Percentiles rank a stretch among this genome's conserved stretches.
These are phyloP conservation scores for Tuctoria greenei DNA, from an alignment of 176 grass and related monocot genomes.

Conservation along the genomic window DNA sequence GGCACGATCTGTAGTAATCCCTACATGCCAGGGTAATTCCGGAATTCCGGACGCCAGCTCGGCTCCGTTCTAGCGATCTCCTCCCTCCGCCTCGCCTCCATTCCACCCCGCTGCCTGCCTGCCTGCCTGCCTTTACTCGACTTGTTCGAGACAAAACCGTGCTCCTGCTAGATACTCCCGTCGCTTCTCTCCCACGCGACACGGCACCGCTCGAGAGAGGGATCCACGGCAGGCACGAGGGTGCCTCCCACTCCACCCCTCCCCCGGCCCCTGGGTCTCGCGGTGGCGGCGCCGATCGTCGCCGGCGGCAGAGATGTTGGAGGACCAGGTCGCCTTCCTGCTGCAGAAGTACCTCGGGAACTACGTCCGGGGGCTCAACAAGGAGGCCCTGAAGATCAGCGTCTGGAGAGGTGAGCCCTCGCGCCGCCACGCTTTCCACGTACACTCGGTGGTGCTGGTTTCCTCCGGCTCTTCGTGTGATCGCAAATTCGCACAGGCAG, in stretches of 20 bases:
- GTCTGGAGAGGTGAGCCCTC: constrained; percentile 75
- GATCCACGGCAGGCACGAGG: not conserved
- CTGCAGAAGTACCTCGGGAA: constrained; percentile 97
- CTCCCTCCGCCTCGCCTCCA: not conserved
- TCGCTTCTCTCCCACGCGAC: constrained; percentile 8
- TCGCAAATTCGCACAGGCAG: not conserved
- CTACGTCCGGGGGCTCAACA: constrained; percentile 91
- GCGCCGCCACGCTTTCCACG: too few species aligned
- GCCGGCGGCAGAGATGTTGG: constrained; percentile 71
- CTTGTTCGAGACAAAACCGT: constrained; percentile 1
- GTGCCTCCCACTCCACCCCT: not conserved
- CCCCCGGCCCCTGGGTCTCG: not conserved
- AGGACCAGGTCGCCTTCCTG: constrained; percentile 87
- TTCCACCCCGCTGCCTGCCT: not conserved
- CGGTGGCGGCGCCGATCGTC: constrained; percentile 45
- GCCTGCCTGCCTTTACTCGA: constrained; percentile 4
- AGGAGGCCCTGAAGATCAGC: constrained; percentile 97
- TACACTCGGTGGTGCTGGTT: not conserved
- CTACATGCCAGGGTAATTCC: not conserved
- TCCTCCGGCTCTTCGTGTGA: not conserved
- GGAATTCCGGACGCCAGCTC: constrained; percentile 20
- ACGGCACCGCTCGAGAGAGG: constrained; percentile 1
- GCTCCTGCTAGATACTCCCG: constrained; percentile 15
- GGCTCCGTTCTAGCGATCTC: constrained; percentile 43
- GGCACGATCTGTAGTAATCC: not conserved